Evolutionary conservation across 257 asterid genomes (phyloP).

Genomic region (Lantana camara): DNA sequence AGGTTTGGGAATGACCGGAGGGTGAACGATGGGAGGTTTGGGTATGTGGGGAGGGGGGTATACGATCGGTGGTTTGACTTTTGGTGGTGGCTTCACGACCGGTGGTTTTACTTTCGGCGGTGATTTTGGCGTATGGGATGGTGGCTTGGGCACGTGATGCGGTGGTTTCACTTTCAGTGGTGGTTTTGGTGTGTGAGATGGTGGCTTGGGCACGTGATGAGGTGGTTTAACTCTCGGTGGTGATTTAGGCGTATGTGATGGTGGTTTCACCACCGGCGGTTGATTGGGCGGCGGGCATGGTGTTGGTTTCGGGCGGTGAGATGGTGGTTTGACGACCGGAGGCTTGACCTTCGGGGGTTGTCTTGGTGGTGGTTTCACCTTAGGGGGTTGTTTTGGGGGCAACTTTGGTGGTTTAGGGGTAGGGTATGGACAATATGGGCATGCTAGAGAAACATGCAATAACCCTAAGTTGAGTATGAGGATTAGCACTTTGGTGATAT

Average conservation of each 20-base stretch:
- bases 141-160: slow-evolving; percentile 14
- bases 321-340: background rate
- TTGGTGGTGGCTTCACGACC: slow-evolving; percentile 24
- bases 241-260: background rate
- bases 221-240: no score
- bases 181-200: background rate
- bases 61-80: no score
- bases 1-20: slow-evolving; percentile 19
- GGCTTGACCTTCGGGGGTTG: slow-evolving; percentile 7
- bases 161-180: slow-evolving; percentile 22
- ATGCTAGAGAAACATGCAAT: slow-evolving; percentile 49
- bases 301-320: background rate
- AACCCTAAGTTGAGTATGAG: slow-evolving; percentile 46
- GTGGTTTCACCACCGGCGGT: slow-evolving; percentile 20
- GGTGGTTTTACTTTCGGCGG: slow-evolving; percentile 35
- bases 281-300: background rate
- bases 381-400: slow-evolving; percentile 33
- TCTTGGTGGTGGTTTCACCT: slow-evolving; percentile 16
- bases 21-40: slow-evolving; percentile 20
- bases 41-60: slow-evolving; percentile 23
- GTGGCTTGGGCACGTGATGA: slow-evolving; percentile 5
- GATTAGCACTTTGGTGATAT: slow-evolving; percentile 25
- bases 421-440: slow-evolving; percentile 63
- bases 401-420: slow-evolving; percentile 39
- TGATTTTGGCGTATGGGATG: background rate